Percentiles rank a stretch among this genome's conserved stretches.
Conservation (phyloP, 768 basidiomycete genomes). For the Rhodotorula babjevae region DNA sequence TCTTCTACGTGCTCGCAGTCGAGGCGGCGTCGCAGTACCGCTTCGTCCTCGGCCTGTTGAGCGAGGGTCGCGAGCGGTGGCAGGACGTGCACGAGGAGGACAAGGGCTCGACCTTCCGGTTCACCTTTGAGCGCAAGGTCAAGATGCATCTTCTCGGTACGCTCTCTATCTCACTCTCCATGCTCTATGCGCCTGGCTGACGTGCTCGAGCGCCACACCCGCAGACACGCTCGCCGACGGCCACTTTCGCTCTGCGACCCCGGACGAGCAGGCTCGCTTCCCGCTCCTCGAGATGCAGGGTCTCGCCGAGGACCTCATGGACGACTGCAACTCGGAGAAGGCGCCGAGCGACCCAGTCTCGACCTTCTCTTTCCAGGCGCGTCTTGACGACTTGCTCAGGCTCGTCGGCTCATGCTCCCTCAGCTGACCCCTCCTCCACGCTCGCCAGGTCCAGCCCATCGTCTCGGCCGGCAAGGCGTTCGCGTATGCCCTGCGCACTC, state of each 20-base stretch:
- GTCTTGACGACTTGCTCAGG: neutral
- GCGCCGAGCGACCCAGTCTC: conserved; percentile 10
- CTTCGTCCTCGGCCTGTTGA: conserved; percentile 14
- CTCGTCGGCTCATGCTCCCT: neutral
- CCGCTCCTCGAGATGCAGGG: conserved; percentile 3
- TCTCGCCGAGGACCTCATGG: conserved; percentile 25
- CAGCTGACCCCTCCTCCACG: neutral
- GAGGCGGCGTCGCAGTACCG: conserved; percentile 16
- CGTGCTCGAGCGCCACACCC: neutral
- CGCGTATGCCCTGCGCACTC: conserved; percentile 12
- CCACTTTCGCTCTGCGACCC: neutral
- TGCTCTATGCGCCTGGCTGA: neutral
- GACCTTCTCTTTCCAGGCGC: conserved; percentile 25
- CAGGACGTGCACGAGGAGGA: conserved; percentile 12
- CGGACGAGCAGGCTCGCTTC: neutral
- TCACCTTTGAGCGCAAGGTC: conserved; percentile 29
- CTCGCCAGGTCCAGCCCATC: conserved; percentile 7
- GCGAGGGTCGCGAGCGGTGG: conserved; percentile 12
- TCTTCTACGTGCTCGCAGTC: neutral
- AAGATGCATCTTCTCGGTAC: conserved; percentile 17
- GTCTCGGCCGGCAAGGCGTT: conserved; percentile 19
- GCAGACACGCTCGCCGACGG: conserved; percentile 15
- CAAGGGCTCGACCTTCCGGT: conserved; percentile 13
- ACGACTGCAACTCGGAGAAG: conserved; percentile 17
- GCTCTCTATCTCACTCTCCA: neutral